phyloP scores from a whole-genome alignment of 345 rosid species.

The Syzygium jambos region DNA sequence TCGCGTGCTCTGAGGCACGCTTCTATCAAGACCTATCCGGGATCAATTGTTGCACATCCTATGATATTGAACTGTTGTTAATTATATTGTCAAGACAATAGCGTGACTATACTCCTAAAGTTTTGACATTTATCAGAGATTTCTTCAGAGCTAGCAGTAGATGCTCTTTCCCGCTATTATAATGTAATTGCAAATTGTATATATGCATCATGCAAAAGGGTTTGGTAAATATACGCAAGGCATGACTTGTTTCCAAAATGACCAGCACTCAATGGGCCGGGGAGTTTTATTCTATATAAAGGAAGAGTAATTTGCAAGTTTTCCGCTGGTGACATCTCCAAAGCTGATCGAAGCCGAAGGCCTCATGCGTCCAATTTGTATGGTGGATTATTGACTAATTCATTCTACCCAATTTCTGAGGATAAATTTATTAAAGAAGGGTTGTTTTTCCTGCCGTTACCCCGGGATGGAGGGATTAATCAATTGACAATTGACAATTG shows the following conservation, averaged over 20 bases:
- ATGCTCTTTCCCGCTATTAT: background rate
- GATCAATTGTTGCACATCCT: background rate
- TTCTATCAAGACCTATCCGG: background rate
- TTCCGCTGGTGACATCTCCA: background rate
- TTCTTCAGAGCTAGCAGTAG: no score
- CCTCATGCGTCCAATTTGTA: background rate
- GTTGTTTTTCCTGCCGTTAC: background rate
- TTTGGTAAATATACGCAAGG: background rate
- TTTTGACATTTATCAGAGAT: background rate
- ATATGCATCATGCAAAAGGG: background rate
- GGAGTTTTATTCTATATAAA: background rate
- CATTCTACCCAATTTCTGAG: background rate
- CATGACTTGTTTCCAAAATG: background rate
- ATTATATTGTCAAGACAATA: background rate
- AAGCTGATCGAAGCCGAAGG: background rate
- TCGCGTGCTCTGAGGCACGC: background rate
- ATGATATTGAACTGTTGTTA: background rate
- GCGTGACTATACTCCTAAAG: background rate
- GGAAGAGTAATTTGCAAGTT: background rate
- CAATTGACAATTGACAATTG: background rate
- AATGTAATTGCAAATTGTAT: background rate
- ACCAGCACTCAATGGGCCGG: background rate
- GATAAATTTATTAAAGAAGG: background rate
- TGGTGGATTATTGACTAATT: background rate
- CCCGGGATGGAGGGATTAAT: background rate